These are phyloP conservation scores for Aspergillus puulaauensis DNA, from an alignment of 2,329 filamentous ascomycete genomes.

Conservation along the genomic window DNA sequence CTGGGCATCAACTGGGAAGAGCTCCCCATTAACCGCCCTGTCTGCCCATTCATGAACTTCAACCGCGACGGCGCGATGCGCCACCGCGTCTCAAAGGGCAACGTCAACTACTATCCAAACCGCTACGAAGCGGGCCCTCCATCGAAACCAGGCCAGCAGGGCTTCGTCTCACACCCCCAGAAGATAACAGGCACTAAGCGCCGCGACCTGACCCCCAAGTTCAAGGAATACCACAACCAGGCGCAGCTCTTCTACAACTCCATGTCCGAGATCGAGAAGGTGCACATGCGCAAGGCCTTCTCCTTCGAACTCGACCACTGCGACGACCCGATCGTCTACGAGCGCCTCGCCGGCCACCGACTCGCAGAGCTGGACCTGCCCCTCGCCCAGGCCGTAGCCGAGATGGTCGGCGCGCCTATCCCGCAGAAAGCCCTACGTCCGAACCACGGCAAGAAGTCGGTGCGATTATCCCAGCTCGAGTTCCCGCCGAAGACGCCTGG, in stretches of 20 bases:
- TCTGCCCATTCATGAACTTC: conserved; percentile 73
- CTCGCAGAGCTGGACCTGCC: conserved; percentile 69
- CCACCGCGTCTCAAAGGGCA: conserved; percentile 71
- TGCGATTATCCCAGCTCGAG: conserved; percentile 64
- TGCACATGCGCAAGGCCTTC: conserved; percentile 37
- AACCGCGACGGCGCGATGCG: conserved; percentile 73
- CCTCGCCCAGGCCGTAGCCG: conserved; percentile 68
- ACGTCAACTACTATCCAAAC: conserved; percentile 79
- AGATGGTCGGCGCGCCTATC: conserved; percentile 68
- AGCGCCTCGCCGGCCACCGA: conserved; percentile 62
- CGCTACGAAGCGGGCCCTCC: conserved; percentile 64
- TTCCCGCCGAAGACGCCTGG: conserved; percentile 63
- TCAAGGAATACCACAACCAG: conserved; percentile 48
- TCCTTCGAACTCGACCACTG: conserved; percentile 52
- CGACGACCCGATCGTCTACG: conserved; percentile 75
- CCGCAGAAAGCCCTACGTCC: conserved; percentile 51
- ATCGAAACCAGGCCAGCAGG: conserved; percentile 66
- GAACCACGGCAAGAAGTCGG: conserved; percentile 68
- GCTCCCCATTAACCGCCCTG: conserved; percentile 72
- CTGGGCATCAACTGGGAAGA: conserved; percentile 75
- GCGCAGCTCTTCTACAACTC: conserved; percentile 40
- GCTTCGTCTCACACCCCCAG: conserved; percentile 66
- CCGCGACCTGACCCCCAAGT: conserved; percentile 45
- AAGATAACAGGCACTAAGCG: conserved; percentile 68
- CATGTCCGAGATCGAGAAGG: conserved; percentile 34